Percentiles rank a stretch among this genome's conserved stretches.
Evolutionary conservation across 331 rosid species (phyloP).

Genomic region (Spiraea crenata): DNA sequence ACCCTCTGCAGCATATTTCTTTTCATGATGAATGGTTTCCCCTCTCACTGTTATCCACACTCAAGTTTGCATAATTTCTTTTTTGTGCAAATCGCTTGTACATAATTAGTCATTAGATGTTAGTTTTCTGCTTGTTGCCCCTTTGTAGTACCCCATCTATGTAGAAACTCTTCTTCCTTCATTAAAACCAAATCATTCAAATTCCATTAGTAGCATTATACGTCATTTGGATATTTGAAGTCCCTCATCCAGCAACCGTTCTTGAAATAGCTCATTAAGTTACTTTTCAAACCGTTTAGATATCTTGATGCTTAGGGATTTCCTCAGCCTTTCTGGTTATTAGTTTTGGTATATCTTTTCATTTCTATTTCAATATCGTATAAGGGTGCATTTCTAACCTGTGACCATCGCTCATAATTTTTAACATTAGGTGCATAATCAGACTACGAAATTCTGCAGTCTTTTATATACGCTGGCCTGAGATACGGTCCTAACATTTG

Average conservation of each 20-base stretch:
- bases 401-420: not conserved
- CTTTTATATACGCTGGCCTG: not conserved
- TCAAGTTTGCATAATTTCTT: not conserved
- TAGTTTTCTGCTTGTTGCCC: not conserved
- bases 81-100: not conserved
- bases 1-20: too few species aligned
- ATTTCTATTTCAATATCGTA: too few species aligned
- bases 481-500: not conserved
- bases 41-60: not conserved
- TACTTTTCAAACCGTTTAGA: not conserved
- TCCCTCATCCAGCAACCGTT: not conserved
- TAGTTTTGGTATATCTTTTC: too few species aligned
- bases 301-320: not conserved
- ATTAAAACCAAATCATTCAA: too few species aligned
- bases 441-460: not conserved
- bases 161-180: too few species aligned
- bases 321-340: too few species aligned
- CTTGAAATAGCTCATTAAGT: not conserved
- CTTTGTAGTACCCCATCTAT: too few species aligned
- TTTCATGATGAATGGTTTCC: not conserved
- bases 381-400: not conserved
- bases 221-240: not conserved
- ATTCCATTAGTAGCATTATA: not conserved
- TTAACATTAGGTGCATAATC: not conserved
- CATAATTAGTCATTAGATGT: not conserved